Evolutionary conservation across 1,139 yeast species (phyloP), one percentile per base, ranked within the genome.

Genomic region (Spathaspora sp.): DNA sequence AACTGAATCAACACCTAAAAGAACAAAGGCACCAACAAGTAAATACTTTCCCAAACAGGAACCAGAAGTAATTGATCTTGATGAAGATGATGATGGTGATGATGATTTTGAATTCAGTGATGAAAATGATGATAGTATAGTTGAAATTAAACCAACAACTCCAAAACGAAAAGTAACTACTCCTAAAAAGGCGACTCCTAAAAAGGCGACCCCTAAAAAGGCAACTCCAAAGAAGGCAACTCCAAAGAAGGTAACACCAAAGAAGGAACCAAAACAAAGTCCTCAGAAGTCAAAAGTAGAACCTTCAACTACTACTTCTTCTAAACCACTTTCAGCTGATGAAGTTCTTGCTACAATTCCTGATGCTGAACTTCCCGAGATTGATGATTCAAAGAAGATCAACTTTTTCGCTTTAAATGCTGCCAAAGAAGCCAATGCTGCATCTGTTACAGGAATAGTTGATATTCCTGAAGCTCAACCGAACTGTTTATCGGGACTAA

Each of bases 401-500:
- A 81, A 79, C 54, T 85, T 75, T 60, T 76, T 74, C 51, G 80
- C 56, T 44, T 46, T 50, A 11, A 39, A 43, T 20, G 52, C 54
- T 8, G 42, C 44, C 9, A 45, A 46, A 33, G 27, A 40, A 9
- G 43, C 47, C n/a, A 38, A 76, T 43, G 54, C 75, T 76, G 55
- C 74, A 78, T n/a, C 72, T 72, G 49, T 74, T 63, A 36, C 63
- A 61, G 33, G 69, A 3, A 31, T 52, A 9, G 59, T 65, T 2
- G 80, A 76, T 11, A 68, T 86, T 16, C 95, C 96, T 0, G 82
- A 78, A 52, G 97, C 96, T 0, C 78, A 83, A 17, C 87, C 90
- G 2, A 83, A 89, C 60, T 91, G 98, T 66, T 68, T 91, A 37
- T 74, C 84, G 1, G 99, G 99, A 0, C 67, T 93, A 42, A 89